Base-by-base conservation (phyloP, 352 stramenopile genomes). In the Globisporangium recalcitrans region DNA sequence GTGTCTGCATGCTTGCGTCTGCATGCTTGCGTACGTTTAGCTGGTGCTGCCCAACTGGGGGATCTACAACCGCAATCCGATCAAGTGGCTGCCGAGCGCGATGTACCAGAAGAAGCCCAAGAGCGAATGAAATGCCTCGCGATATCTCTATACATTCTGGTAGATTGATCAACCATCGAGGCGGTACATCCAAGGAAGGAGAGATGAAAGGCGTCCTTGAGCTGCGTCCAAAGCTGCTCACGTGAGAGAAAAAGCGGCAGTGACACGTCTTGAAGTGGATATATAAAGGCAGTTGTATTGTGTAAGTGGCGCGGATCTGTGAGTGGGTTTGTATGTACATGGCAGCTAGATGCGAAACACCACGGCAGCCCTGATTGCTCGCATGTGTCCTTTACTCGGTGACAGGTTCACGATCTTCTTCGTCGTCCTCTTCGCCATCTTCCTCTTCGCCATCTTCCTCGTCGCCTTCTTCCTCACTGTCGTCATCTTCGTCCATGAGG, bases 51-150 rank as follows among this genome's bases (percentile, higher is more conserved):
- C 85, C 0, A 83, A 95, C 68, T 95, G 85, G 85, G 73, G 77
- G 6, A 82, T 93, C 44, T 95, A 89, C 78, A 95, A 93, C 67
- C 78, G 77, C 53, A 75, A 93, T 61, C 80, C 82, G 21, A 88
- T 95, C 69, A 82, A 91, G 71, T 95, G 85, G 85, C 69, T 81
- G 51, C 60, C 83, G 19, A 91, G 77, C 63, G 71, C 80, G 58
- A 92, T 90, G 81, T 89, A 90, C 70, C 73, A 84, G 56, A 82
- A 81, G 65, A 84, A 82, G 63, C 71, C 69, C 42, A 68, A 87
- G 74, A 56, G 51, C 55, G 44, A 69, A 66, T 68, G 46, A 66
- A 54, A 11, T 10, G 38, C 19, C 38, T 46, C 38, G 6, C 6
- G 38, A 29, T 21, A 13, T 11, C n/a, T 29, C n/a, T 11, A 54